Percentiles rank a stretch among this genome's conserved stretches.
Evolutionary conservation across 1,284 basidiomycete species (phyloP).

Genomic region (Apiotrichum sp.): DNA sequence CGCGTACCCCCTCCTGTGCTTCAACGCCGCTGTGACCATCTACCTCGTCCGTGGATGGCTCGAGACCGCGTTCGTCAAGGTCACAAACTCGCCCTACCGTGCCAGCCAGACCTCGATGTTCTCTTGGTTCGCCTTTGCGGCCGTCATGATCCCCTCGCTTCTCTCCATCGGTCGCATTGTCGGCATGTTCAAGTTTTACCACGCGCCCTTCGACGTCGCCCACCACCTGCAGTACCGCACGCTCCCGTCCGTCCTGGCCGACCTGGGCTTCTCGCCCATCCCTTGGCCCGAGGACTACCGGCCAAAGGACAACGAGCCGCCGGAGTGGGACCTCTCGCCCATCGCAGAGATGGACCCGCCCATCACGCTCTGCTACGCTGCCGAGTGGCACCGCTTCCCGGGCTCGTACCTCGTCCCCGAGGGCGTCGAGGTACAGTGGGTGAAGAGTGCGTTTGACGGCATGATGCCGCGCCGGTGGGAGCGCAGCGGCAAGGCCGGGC

Average conservation of each 20-base stretch:
- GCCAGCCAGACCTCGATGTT: constrained; percentile 71
- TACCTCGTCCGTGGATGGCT: constrained; percentile 80
- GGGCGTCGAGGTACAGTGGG: constrained; percentile 72
- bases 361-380: constrained; percentile 77
- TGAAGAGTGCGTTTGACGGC: constrained; percentile 84
- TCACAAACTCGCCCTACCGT: constrained; percentile 78
- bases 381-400: constrained; percentile 96
- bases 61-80: constrained; percentile 64
- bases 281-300: constrained; percentile 30
- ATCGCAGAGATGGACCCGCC: constrained; percentile 59
- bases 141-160: constrained; percentile 60
- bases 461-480: constrained; percentile 64
- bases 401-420: constrained; percentile 82
- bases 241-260: constrained; percentile 70
- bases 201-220: constrained; percentile 72
- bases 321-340: constrained; percentile 63
- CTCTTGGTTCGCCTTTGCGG: constrained; percentile 63
- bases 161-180: constrained; percentile 73
- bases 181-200: constrained; percentile 82
- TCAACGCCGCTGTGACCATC: constrained; percentile 83
- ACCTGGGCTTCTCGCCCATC: constrained; percentile 57
- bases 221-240: constrained; percentile 70
- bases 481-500: constrained; percentile 26
- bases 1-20: constrained; percentile 81
- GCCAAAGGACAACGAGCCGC: constrained; percentile 51